A percentile compares a stretch with the other conserved stretches of the same genome.
Conservation (phyloP, 352 stramenopile species). For the Phytophthora kernoviae region DNA sequence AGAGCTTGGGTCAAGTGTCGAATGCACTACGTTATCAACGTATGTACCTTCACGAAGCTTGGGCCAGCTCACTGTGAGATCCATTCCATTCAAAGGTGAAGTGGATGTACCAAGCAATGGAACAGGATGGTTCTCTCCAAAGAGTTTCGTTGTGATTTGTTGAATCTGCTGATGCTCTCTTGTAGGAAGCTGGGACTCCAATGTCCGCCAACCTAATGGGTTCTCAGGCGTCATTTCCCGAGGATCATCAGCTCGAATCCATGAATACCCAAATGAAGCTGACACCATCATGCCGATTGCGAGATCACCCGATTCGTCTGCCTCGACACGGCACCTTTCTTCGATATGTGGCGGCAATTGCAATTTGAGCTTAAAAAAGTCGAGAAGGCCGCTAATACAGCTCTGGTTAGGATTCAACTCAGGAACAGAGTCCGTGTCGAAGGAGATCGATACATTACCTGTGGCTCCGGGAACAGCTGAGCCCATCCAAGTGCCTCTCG, state of each 20-base stretch:
- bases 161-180: constrained; percentile 23
- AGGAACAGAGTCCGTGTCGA: constrained; percentile 77
- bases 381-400: constrained; percentile 75
- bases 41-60: constrained; percentile 80
- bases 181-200: constrained; percentile 22
- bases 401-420: constrained; percentile 79
- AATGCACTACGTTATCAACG: constrained; percentile 87
- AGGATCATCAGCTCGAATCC: constrained; percentile 50
- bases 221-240: constrained; percentile 36
- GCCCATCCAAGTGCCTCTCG: constrained; percentile 67
- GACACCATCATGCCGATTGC: constrained; percentile 67
- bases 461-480: constrained; percentile 69
- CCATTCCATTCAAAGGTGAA: constrained; percentile 57
- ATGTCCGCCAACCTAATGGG: constrained; percentile 26
- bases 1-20: constrained; percentile 66
- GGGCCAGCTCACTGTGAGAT: constrained; percentile 70
- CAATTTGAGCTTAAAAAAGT: constrained; percentile 88
- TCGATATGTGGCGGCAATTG: constrained; percentile 66
- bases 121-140: constrained; percentile 31
- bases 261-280: constrained; percentile 69
- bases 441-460: constrained; percentile 75
- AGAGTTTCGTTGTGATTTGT: constrained; percentile 40
- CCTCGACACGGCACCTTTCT: constrained; percentile 55
- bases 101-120: constrained; percentile 40
- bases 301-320: constrained; percentile 43